phyloP scores from a whole-genome alignment of 345 rosid genomes.

The Barbarea vulgaris region DNA sequence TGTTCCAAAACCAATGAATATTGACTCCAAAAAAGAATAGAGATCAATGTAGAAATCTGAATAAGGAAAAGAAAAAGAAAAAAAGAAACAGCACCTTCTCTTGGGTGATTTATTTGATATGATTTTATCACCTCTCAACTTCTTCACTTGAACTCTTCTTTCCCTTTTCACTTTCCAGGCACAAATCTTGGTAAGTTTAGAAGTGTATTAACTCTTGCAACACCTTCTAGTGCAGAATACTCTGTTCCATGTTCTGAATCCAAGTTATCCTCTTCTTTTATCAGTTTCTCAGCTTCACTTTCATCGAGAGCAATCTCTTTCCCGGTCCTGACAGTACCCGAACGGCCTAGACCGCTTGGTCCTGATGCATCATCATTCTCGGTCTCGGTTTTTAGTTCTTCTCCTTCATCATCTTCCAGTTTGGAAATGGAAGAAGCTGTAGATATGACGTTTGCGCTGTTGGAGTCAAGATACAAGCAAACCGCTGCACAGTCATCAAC shows the following conservation, averaged over 20 bases:
- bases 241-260: constrained; percentile 54
- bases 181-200: constrained; percentile 76
- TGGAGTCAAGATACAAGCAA: constrained; percentile 79
- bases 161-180: constrained; percentile 58
- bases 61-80: background rate
- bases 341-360: constrained; percentile 42
- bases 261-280: constrained; percentile 47
- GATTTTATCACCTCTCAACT: constrained; percentile 18
- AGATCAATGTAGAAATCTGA: constrained; percentile 31
- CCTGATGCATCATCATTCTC: constrained; percentile 41
- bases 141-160: constrained; percentile 23
- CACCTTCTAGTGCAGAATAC: constrained; percentile 97
- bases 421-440: constrained; percentile 48
- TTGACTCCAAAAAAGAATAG: constrained; percentile 36
- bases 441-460: constrained; percentile 41
- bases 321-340: constrained; percentile 46
- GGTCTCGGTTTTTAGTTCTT: constrained; percentile 32
- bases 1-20: constrained; percentile 40
- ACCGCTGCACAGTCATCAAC: constrained; percentile 97
- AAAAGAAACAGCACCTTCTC: constrained; percentile 29
- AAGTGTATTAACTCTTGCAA: constrained; percentile 86
- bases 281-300: constrained; percentile 46
- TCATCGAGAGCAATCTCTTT: constrained; percentile 47
- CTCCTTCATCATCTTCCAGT: constrained; percentile 45
- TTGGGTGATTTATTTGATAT: constrained; percentile 36